A percentile compares a stretch with the other conserved stretches of the same genome.
phyloP scores from a whole-genome alignment of 2,329 filamentous ascomycete genomes.

The Curvularia sp. region DNA sequence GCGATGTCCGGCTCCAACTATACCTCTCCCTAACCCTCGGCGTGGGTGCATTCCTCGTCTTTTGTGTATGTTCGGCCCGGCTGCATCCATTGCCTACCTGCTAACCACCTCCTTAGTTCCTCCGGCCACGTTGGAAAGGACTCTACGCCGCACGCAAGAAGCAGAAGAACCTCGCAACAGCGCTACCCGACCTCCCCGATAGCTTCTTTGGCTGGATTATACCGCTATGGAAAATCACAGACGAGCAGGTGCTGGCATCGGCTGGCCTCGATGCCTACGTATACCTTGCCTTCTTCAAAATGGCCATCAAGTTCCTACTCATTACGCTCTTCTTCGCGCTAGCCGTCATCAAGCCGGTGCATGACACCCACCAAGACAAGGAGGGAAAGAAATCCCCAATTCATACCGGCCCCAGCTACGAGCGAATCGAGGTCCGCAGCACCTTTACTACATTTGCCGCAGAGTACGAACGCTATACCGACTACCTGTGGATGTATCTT shows the following conservation, averaged over 20 bases:
- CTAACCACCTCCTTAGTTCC: conserved; percentile 62
- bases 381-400: conserved; percentile 40
- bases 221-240: conserved; percentile 80
- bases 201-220: conserved; percentile 94
- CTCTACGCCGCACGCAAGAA: conserved; percentile 90
- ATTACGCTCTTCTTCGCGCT: conserved; percentile 83
- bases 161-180: conserved; percentile 68
- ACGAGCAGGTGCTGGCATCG: conserved; percentile 86
- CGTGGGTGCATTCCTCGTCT: conserved; percentile 72
- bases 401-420: conserved; percentile 19
- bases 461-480: conserved; percentile 53
- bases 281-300: conserved; percentile 95
- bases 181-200: conserved; percentile 80
- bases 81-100: conserved; percentile 4
- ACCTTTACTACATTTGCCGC: conserved; percentile 29
- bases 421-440: conserved; percentile 32
- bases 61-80: conserved; percentile 66
- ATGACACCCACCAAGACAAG: conserved; percentile 65
- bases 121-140: conserved; percentile 89
- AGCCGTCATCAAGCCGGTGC: conserved; percentile 83
- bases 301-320: conserved; percentile 83
- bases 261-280: conserved; percentile 96
- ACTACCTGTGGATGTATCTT: conserved; percentile 90
- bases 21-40: conserved; percentile 75
- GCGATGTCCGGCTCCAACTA: conserved; percentile 67